These are phyloP conservation scores for Rubia balearica DNA, from an alignment of 305 asterid genomes.

Conservation along the genomic window DNA sequence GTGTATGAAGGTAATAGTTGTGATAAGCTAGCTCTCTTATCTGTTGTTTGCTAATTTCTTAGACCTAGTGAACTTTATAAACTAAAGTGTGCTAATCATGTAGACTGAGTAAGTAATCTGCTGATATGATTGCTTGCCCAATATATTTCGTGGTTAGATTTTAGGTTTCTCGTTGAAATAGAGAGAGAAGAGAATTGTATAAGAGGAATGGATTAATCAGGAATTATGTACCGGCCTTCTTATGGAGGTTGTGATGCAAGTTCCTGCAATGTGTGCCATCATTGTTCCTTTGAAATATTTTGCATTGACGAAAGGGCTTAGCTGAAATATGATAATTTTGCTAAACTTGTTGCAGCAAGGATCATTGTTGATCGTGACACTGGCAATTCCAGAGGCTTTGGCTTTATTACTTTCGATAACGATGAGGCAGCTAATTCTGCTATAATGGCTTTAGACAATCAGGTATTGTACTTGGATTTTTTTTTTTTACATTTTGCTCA, in stretches of 20 bases:
- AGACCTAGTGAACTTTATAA: neutral
- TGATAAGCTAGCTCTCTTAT: conserved; percentile 2
- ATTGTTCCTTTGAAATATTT: neutral
- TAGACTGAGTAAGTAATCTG: too few species aligned
- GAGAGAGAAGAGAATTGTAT: neutral
- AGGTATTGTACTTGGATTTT: conserved; percentile 29
- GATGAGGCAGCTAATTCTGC: conserved; percentile 78
- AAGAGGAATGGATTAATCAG: neutral
- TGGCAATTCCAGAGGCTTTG: conserved; percentile 87
- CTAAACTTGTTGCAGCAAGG: conserved; percentile 40
- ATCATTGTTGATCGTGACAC: conserved; percentile 66
- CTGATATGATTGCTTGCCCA: neutral
- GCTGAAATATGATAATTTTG: neutral
- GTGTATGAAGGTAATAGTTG: conserved; percentile 59
- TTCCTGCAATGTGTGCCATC: neutral
- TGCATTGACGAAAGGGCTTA: neutral
- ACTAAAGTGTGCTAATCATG: neutral
- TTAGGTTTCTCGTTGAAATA: neutral
- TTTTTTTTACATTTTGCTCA: neutral
- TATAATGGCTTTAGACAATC: conserved; percentile 74
- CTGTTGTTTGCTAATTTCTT: neutral
- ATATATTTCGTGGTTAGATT: neutral
- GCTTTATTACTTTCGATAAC: conserved; percentile 54
- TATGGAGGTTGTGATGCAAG: neutral
- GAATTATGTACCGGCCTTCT: neutral